phyloP scores from a whole-genome alignment of 2,329 filamentous ascomycete genomes.

The Aspergillus latus region DNA sequence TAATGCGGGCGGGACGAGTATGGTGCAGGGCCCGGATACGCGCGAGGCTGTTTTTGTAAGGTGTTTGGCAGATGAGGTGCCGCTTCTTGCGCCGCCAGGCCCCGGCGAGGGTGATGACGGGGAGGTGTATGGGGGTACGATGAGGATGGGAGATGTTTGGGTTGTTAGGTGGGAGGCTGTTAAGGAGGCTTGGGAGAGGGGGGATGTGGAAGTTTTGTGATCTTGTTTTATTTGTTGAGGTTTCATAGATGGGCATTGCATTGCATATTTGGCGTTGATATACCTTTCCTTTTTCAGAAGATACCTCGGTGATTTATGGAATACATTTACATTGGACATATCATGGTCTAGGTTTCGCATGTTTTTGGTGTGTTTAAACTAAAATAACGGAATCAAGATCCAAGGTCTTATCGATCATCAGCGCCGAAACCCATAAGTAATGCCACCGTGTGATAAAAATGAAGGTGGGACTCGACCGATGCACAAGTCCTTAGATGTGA shows the following conservation, averaged over 20 bases:
- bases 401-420: neutral
- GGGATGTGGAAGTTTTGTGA: constrained; percentile 42
- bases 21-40: constrained; percentile 85
- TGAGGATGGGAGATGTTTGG: constrained; percentile 62
- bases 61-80: constrained; percentile 50
- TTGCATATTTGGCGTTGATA: constrained; percentile 4
- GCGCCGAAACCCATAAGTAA: neutral
- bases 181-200: constrained; percentile 50
- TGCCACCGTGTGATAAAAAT: neutral
- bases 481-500: neutral
- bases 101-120: constrained; percentile 26
- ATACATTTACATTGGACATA: neutral
- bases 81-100: constrained; percentile 36
- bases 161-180: constrained; percentile 75
- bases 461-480: neutral
- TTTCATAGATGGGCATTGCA: neutral
- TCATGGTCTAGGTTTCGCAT: neutral
- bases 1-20: constrained; percentile 81
- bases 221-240: neutral
- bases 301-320: constrained; percentile 5
- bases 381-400: neutral
- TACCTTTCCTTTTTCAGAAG: neutral
- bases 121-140: constrained; percentile 36
- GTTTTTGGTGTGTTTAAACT: neutral
- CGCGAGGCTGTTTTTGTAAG: constrained; percentile 83